Evolutionary conservation across 1,284 basidiomycete species (phyloP).

Genomic region (Fomitopsis betulina): DNA sequence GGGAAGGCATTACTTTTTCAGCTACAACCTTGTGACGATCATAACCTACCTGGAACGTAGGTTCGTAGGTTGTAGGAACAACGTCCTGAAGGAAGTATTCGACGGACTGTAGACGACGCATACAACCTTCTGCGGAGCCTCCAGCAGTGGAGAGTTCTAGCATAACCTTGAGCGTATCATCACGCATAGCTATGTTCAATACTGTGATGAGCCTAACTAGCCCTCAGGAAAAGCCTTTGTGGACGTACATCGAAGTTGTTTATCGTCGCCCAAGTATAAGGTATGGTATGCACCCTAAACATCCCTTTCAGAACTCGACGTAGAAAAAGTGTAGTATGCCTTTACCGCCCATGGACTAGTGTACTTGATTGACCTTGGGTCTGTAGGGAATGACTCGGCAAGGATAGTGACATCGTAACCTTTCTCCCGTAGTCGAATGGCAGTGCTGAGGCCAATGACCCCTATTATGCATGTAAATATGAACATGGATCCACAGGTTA

Average conservation of each 20-base stretch:
- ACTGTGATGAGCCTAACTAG: too few relatives aligned
- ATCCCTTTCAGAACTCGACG: slow-evolving; percentile 4
- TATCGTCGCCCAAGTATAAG: slow-evolving; percentile 45
- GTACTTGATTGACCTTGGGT: slow-evolving; percentile 62
- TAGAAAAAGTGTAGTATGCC: slow-evolving; percentile 21
- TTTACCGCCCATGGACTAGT: slow-evolving; percentile 77
- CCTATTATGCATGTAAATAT: slow-evolving; percentile 34
- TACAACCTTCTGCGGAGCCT: slow-evolving; percentile 48
- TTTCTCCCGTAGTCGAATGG: slow-evolving; percentile 56
- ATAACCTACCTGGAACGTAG: neutral
- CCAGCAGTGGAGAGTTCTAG: slow-evolving; percentile 64
- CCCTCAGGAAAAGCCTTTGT: neutral
- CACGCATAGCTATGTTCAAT: slow-evolving; percentile 55
- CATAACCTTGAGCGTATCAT: slow-evolving; percentile 67
- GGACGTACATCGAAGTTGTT: slow-evolving; percentile 44
- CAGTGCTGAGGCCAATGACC: slow-evolving; percentile 70
- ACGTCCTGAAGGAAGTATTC: slow-evolving; percentile 44
- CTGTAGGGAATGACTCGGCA: slow-evolving; percentile 64
- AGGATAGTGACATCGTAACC: slow-evolving; percentile 60
- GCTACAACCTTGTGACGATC: slow-evolving; percentile 41
- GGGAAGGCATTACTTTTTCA: neutral
- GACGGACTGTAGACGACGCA: slow-evolving; percentile 41
- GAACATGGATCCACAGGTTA: neutral
- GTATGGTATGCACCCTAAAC: slow-evolving; percentile 66
- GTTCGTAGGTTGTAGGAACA: neutral